A percentile compares a stretch with the other conserved stretches of the same genome.
These are phyloP conservation scores for Hyphopichia buzzinii DNA, from an alignment of 1,139 yeast genomes.

Conservation along the genomic window DNA sequence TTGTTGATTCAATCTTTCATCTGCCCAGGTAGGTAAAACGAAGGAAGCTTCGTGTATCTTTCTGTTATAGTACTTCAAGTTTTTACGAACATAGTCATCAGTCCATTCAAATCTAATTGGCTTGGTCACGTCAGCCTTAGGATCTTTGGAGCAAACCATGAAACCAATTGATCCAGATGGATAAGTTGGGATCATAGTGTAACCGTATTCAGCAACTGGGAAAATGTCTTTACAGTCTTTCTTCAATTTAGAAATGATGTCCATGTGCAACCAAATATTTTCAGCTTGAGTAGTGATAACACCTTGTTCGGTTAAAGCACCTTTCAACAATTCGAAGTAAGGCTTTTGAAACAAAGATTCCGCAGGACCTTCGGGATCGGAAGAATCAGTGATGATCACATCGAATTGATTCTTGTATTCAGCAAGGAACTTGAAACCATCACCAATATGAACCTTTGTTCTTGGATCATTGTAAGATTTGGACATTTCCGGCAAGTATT, in stretches of 20 bases:
- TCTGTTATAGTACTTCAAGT: slow-evolving; percentile 77
- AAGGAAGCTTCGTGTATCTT: slow-evolving; percentile 82
- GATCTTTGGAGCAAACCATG: slow-evolving; percentile 85
- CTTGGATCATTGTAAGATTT: slow-evolving; percentile 77
- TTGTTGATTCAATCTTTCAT: slow-evolving; percentile 30
- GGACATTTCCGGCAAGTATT: slow-evolving; percentile 83
- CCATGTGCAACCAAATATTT: slow-evolving; percentile 84
- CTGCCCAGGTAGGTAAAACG: slow-evolving; percentile 86
- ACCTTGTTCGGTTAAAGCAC: slow-evolving; percentile 82
- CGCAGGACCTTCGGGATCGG: slow-evolving; percentile 98
- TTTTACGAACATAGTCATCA: slow-evolving; percentile 58
- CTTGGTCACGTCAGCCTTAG: slow-evolving; percentile 55
- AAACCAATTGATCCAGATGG: slow-evolving; percentile 94
- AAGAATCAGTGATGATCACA: slow-evolving; percentile 89
- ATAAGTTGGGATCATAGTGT: slow-evolving; percentile 88
- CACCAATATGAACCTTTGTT: slow-evolving; percentile 80
- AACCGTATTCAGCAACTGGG: slow-evolving; percentile 86
- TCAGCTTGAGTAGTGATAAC: slow-evolving; percentile 92
- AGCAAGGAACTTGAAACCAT: slow-evolving; percentile 86
- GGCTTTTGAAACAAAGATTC: slow-evolving; percentile 83
- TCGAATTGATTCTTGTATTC: slow-evolving; percentile 72
- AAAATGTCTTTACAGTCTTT: slow-evolving; percentile 73
- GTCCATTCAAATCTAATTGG: slow-evolving; percentile 67
- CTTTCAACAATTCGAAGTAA: slow-evolving; percentile 73
- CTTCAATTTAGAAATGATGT: slow-evolving; percentile 72